Base-by-base conservation (phyloP, 805 yeast species). In the Spencermartinsiella europaea region DNA sequence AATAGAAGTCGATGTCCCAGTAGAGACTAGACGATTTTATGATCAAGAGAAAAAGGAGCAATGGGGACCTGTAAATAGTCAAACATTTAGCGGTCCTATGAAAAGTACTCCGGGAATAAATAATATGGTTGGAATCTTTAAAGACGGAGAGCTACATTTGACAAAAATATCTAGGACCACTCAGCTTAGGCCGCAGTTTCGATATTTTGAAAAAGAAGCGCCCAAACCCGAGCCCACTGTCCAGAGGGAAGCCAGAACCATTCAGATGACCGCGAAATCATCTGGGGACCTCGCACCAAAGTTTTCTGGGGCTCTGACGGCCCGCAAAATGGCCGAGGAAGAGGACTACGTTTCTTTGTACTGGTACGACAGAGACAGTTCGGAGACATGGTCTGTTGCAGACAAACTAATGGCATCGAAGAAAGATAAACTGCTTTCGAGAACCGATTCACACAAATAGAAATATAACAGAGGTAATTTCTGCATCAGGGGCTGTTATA, bases 161-260 rank as follows among this genome's bases (percentile, higher is more conserved):
- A 65, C 77, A 1, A 85, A 91, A 1, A 71, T 90, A 1, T 75
- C 78, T 31, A 73, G 79, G 17, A 77, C 85, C 0, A 77, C 83
- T 0, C 97, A 91, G 63, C 63, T 93, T 50, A 75, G 96, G 54
- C 93, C 97, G 2, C 76, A 77, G 56, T 87, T 93, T 67, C 76
- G 75, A 53, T 86, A 90, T 60, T 79, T 89, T 37, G 95, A 89
- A 61, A 80, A 74, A 35, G 67, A 73, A 45, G 69, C 69, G 47
- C 73, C 67, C 45, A 68, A 65, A 42, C 70, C 71, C 39, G 74
- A 73, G 35, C 55, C 65, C 4, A 62, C 69, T n/a, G 68, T 70
- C 49, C 53, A 61, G 5, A 65, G 66, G 28, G 66, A 73, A 47
- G 74, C 80, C 1, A 80, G 81, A 47, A 82, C 85, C 19, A 83